Evolutionary conservation across 2,329 filamentous ascomycete species (phyloP).

Genomic region (Myriosclerotinia scirpicola): DNA sequence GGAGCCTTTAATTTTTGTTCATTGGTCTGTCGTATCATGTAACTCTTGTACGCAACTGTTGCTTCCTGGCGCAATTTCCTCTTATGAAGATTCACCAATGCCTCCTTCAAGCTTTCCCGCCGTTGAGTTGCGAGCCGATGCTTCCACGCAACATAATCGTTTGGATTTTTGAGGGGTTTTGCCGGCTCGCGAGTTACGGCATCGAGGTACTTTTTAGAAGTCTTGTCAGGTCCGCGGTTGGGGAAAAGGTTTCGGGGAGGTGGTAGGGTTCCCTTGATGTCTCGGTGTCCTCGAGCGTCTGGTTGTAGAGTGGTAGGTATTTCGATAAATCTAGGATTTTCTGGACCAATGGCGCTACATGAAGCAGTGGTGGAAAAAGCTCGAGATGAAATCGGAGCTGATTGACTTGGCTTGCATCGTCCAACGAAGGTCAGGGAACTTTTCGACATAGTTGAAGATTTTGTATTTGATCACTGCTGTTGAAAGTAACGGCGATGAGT

Average conservation of each 20-base stretch:
- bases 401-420: conserved; percentile 35
- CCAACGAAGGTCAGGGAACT: conserved; percentile 38
- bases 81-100: conserved; percentile 66
- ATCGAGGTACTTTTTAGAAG: conserved; percentile 58
- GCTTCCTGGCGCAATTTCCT: conserved; percentile 56
- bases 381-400: conserved; percentile 38
- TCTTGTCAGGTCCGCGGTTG: conserved; percentile 58
- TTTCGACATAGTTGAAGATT: conserved; percentile 37
- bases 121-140: conserved; percentile 69
- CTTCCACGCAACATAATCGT: conserved; percentile 58
- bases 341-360: conserved; percentile 64
- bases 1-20: conserved; percentile 57
- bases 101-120: conserved; percentile 68
- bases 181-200: conserved; percentile 57
- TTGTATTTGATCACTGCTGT: conserved; percentile 19
- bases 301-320: conserved; percentile 72
- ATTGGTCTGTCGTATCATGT: conserved; percentile 50
- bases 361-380: conserved; percentile 49
- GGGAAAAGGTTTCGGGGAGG: conserved; percentile 80
- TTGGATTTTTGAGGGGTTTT: conserved; percentile 30
- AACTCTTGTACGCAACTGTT: conserved; percentile 44
- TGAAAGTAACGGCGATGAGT: background rate
- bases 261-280: conserved; percentile 76
- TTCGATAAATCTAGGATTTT: conserved; percentile 85
- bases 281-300: conserved; percentile 46